Evolutionary conservation across 441 rosid species (phyloP), one percentile per base, ranked within the genome.

Genomic region (Erodium trifolium): DNA sequence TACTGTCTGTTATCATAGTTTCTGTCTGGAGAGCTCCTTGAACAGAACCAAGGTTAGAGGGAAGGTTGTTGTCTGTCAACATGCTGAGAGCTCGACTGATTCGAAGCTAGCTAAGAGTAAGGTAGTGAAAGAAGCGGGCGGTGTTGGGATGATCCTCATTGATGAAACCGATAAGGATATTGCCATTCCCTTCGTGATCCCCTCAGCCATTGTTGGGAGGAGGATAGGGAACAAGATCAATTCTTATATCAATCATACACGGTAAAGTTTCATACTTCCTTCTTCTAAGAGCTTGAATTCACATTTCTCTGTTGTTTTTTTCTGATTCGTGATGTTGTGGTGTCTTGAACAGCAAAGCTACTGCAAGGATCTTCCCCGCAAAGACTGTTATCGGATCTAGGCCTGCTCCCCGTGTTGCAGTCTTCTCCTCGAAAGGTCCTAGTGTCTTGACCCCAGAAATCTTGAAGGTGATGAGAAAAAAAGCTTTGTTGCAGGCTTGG

Each of bases 401-500:
- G 29, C 77, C 84, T 17, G 88, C 88, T 69, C 81, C 91, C 23
- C 86, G 84, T 34, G 78, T 88, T 53, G 82, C 90, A 65, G 77
- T 72, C 39, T 88, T 88, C 79, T 88, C 94, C 16, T 86, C 91
- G 2, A 88, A 83, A 78, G 94, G 94, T 69, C 94, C 94, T 39
- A 88, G 85, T 79, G 70, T 81, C 75, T 6, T 88, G 63, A 86
- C 84, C 65, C 88, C 91, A 39, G 88, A 84, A 63, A 86, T 88
- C 80, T 77, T 88, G 66, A 88, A 88, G 87, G 94, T 86, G 71
- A 68, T 5, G 27, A 23, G 5, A 34, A 34, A 34, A 49, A 12
- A 49, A 43, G 8, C 12, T 8, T 9, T 34, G 37, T 34, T 5
- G 37, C 37, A 34, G 37, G 37, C 37, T 34, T 34, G 37, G 37